These are phyloP conservation scores for Cystobasidium ongulense DNA, from an alignment of 768 basidiomycete species.

Conservation along the genomic window DNA sequence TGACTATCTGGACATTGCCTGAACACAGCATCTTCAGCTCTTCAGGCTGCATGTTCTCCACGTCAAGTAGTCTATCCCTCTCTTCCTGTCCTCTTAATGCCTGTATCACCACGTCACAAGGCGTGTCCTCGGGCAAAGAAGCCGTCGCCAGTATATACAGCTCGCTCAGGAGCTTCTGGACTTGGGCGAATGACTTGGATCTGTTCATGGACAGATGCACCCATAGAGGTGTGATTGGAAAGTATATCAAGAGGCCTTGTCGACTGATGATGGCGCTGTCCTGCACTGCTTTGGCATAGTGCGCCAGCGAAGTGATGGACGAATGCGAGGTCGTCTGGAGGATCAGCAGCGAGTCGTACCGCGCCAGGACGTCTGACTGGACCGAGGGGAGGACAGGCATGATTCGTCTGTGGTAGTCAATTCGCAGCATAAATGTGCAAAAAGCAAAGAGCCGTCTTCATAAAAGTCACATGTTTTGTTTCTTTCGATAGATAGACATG, in stretches of 20 bases:
- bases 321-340: neutral
- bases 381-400: neutral
- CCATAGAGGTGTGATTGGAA: neutral
- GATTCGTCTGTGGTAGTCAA: neutral
- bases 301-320: neutral
- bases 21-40: neutral
- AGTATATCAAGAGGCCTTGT: conserved; percentile 6
- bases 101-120: conserved; percentile 14
- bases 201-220: neutral
- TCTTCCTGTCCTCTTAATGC: neutral
- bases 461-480: neutral
- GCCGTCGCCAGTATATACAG: conserved; percentile 9
- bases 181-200: neutral
- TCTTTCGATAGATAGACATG: too few relatives aligned
- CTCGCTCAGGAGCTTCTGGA: conserved; percentile 17
- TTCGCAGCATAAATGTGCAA: too few relatives aligned
- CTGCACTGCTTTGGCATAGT: neutral
- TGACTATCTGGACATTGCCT: neutral
- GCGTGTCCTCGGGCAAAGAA: conserved; percentile 3
- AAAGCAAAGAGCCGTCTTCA: too few relatives aligned
- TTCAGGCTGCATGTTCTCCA: neutral
- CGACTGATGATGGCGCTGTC: neutral
- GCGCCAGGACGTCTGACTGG: neutral
- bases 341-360: neutral
- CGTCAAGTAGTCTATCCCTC: neutral